Evolutionary conservation across 1,284 basidiomycete species (phyloP).

Genomic region (Leucoagaricus sp.): DNA sequence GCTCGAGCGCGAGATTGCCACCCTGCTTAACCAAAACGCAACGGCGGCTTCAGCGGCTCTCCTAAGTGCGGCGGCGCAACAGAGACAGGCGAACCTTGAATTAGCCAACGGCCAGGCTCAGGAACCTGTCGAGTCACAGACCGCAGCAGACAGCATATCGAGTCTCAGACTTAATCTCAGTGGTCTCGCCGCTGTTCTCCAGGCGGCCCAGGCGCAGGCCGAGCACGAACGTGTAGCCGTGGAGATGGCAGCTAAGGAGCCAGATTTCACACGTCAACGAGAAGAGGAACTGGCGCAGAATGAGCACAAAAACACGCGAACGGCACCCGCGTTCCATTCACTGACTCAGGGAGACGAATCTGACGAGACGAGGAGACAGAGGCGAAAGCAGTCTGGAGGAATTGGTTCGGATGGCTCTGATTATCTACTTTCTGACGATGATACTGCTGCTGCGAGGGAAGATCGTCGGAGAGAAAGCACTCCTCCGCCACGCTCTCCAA

Average conservation of each 20-base stretch:
- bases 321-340: conserved; percentile 74
- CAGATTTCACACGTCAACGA: conserved; percentile 40
- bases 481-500: conserved; percentile 13
- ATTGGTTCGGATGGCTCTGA: conserved; percentile 54
- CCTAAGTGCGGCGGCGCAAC: conserved; percentile 60
- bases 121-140: conserved; percentile 25
- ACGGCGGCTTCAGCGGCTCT: conserved; percentile 62
- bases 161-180: conserved; percentile 52
- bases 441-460: conserved; percentile 20
- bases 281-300: conserved; percentile 41
- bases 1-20: conserved; percentile 73
- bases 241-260: conserved; percentile 37
- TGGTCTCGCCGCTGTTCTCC: conserved; percentile 70
- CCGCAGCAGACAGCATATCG: conserved; percentile 28
- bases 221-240: conserved; percentile 36
- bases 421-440: conserved; percentile 54
- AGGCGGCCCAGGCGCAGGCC: conserved; percentile 68
- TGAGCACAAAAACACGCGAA: conserved; percentile 58
- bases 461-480: conserved; percentile 10
- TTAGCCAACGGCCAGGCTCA: conserved; percentile 26
- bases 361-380: conserved; percentile 23
- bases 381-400: conserved; percentile 33
- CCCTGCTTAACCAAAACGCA: conserved; percentile 68
- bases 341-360: conserved; percentile 54
- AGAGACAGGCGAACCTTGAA: conserved; percentile 51